Evolutionary conservation across 805 yeast genomes (phyloP).

Genomic region (Tanozyma kutaoensis): DNA sequence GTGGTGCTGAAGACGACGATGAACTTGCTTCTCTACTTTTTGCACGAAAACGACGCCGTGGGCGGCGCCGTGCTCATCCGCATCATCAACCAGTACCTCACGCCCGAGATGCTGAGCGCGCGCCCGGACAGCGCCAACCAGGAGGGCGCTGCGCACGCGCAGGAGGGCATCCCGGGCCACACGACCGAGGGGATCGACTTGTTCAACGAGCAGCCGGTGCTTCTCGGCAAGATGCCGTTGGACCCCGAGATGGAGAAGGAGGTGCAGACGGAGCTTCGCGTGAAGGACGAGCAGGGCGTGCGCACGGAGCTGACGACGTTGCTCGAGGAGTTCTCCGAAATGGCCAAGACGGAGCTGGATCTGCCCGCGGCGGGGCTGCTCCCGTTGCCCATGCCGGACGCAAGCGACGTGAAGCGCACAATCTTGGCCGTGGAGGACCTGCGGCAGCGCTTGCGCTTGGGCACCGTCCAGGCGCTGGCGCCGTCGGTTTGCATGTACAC

Average conservation of each 20-base stretch:
- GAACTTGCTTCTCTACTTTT: slow-evolving; percentile 69
- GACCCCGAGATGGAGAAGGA: slow-evolving; percentile 80
- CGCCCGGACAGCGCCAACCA: slow-evolving; percentile 24
- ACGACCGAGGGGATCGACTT: slow-evolving; percentile 36
- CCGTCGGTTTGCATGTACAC: slow-evolving; percentile 98
- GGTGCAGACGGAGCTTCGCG: slow-evolving; percentile 69
- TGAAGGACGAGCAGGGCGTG: slow-evolving; percentile 46
- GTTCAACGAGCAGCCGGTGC: slow-evolving; percentile 61
- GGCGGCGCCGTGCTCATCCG: slow-evolving; percentile 86
- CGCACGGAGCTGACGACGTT: slow-evolving; percentile 30
- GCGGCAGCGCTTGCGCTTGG: slow-evolving; percentile 57
- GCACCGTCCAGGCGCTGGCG: slow-evolving; percentile 60
- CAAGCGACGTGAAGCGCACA: slow-evolving; percentile 68
- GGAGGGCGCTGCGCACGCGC: slow-evolving; percentile 35
- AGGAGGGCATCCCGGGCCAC: slow-evolving; percentile 39
- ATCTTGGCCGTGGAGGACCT: slow-evolving; percentile 73
- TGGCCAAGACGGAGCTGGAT: slow-evolving; percentile 41
- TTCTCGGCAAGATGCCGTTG: slow-evolving; percentile 72
- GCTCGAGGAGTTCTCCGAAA: slow-evolving; percentile 52
- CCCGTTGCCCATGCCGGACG: slow-evolving; percentile 79
- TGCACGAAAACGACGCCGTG: slow-evolving; percentile 83
- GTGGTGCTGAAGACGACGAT: slow-evolving; percentile 74
- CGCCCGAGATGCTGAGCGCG: slow-evolving; percentile 29
- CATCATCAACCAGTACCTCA: slow-evolving; percentile 73
- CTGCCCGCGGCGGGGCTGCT: slow-evolving; percentile 64